phyloP scores from a whole-genome alignment of 371 early-diverging fungal genomes.

The Circinella umbellata region DNA sequence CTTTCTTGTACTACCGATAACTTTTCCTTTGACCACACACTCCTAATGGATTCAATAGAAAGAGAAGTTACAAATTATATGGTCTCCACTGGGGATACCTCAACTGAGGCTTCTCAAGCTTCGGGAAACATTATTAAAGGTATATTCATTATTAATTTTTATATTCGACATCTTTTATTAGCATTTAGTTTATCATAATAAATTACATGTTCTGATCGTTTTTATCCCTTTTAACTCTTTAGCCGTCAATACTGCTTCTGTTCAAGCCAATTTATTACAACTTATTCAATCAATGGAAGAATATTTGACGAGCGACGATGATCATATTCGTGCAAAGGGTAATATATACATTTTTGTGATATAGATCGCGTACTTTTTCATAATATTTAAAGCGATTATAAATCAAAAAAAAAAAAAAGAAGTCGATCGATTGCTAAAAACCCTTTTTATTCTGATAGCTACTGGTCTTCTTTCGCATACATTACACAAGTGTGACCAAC shows the following conservation, averaged over 20 bases:
- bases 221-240: not conserved
- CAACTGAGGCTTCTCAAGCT: conserved; percentile 37
- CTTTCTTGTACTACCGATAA: not conserved
- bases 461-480: conserved; percentile 59
- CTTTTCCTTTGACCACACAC: conserved; percentile 4
- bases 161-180: no score
- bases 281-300: conserved; percentile 84
- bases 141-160: conserved; percentile 7
- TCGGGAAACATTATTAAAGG: conserved; percentile 34
- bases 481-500: conserved; percentile 42
- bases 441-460: conserved; percentile 25
- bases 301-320: conserved; percentile 82
- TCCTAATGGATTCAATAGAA: conserved; percentile 29
- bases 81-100: conserved; percentile 39
- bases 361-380: not conserved
- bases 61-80: conserved; percentile 51
- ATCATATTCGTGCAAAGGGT: conserved; percentile 86
- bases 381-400: not conserved
- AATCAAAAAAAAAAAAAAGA: not conserved
- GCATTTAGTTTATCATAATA: not conserved
- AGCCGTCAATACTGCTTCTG: conserved; percentile 45
- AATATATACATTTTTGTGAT: conserved; percentile 15
- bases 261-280: conserved; percentile 54
- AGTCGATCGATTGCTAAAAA: not conserved
- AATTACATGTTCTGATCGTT: not conserved